Percentiles rank a stretch among this genome's conserved stretches.
phyloP scores from a whole-genome alignment of 2,329 filamentous ascomycete genomes.

The Colletotrichum cordylinicola region DNA sequence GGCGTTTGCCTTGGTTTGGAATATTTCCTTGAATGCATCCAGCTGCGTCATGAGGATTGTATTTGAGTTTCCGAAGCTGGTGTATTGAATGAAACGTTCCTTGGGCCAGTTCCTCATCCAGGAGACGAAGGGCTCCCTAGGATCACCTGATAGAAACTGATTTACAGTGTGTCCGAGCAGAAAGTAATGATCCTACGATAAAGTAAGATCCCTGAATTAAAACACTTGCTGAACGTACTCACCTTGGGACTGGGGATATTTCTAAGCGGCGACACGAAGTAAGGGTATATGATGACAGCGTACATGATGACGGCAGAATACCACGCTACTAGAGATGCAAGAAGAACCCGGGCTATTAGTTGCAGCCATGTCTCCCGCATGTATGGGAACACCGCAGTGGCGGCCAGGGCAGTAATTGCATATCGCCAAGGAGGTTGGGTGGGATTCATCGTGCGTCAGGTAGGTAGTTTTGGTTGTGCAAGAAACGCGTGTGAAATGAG shows the following conservation, averaged over 20 bases:
- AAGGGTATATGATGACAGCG: slow-evolving; percentile 46
- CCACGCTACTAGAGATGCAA: background rate
- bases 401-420: background rate
- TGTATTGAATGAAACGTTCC: slow-evolving; percentile 31
- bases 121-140: slow-evolving; percentile 18
- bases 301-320: slow-evolving; percentile 27
- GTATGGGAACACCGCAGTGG: background rate
- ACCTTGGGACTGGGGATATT: slow-evolving; percentile 50
- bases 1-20: slow-evolving; percentile 32
- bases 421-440: background rate
- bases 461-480: background rate
- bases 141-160: slow-evolving; percentile 14
- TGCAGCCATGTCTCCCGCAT: background rate
- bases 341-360: background rate
- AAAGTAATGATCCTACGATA: slow-evolving; percentile 20
- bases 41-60: slow-evolving; percentile 28
- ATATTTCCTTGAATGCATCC: slow-evolving; percentile 28
- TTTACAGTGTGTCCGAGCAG: slow-evolving; percentile 26
- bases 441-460: background rate
- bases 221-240: background rate
- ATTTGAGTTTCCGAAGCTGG: slow-evolving; percentile 30
- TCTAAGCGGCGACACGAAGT: slow-evolving; percentile 47
- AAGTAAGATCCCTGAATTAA: too few relatives aligned
- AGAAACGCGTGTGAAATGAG: background rate
- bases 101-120: slow-evolving; percentile 29